Evolutionary conservation across 2,329 filamentous ascomycete genomes (phyloP).

Genomic region (Thelonectria discophora): DNA sequence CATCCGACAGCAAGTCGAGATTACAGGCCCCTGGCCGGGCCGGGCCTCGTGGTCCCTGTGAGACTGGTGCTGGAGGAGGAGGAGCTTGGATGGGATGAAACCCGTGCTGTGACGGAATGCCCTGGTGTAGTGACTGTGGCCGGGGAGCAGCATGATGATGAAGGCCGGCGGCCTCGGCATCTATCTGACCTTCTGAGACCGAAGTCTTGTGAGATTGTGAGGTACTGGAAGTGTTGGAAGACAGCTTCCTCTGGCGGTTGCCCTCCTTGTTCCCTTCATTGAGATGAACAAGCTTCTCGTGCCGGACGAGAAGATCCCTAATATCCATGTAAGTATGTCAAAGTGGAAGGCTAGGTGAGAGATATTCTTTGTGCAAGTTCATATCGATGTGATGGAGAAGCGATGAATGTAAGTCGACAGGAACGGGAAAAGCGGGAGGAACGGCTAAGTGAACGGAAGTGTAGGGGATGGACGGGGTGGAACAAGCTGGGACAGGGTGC

Average conservation of each 20-base stretch:
- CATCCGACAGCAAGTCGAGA: slow-evolving; percentile 66
- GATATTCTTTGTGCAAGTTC: background rate
- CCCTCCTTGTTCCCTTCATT: slow-evolving; percentile 67
- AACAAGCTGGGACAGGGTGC: slow-evolving; percentile 30
- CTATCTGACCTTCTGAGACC: slow-evolving; percentile 58
- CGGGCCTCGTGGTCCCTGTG: slow-evolving; percentile 58
- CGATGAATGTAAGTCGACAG: background rate
- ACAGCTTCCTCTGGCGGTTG: slow-evolving; percentile 60
- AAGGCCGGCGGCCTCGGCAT: slow-evolving; percentile 57
- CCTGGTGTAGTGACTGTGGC: slow-evolving; percentile 41
- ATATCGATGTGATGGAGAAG: slow-evolving; percentile 4
- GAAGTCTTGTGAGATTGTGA: slow-evolving; percentile 57
- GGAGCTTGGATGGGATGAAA: slow-evolving; percentile 54
- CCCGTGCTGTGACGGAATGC: slow-evolving; percentile 40
- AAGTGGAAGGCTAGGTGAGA: background rate
- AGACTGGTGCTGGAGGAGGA: slow-evolving; percentile 46
- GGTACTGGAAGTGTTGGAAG: slow-evolving; percentile 53
- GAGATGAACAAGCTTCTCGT: slow-evolving; percentile 71
- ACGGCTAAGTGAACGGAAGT: slow-evolving; percentile 3
- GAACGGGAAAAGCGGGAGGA: slow-evolving; percentile 3
- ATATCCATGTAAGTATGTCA: slow-evolving; percentile 66
- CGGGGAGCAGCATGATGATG: slow-evolving; percentile 45
- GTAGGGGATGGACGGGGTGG: slow-evolving; percentile 15
- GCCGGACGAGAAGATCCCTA: slow-evolving; percentile 69
- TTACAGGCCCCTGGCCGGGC: slow-evolving; percentile 62